phyloP scores from a whole-genome alignment of 2,329 filamentous ascomycete species.

The Penicillium brasilianum region DNA sequence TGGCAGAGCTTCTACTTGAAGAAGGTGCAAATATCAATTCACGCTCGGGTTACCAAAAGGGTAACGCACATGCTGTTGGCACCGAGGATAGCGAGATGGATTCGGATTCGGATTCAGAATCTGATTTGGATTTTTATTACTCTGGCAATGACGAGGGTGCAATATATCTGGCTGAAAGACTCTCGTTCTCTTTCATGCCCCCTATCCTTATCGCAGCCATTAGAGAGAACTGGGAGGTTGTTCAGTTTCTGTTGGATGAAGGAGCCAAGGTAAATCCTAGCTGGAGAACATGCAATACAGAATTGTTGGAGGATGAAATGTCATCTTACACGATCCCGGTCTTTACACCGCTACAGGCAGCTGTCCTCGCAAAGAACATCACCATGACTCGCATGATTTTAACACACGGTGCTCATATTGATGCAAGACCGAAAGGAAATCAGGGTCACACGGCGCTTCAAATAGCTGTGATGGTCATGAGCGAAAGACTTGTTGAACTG shows the following conservation, averaged over 20 bases:
- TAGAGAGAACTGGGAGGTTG: slow-evolving; percentile 22
- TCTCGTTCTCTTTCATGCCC: slow-evolving; percentile 11
- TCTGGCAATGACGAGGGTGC: slow-evolving; percentile 4
- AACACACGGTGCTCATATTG: slow-evolving; percentile 22
- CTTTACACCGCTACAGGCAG: slow-evolving; percentile 26
- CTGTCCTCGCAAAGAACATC: slow-evolving; percentile 20
- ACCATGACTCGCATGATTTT: slow-evolving; percentile 28
- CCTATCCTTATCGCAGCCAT: slow-evolving; percentile 29
- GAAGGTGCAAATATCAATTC: slow-evolving; percentile 22
- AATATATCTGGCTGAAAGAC: slow-evolving; percentile 1
- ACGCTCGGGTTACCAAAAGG: slow-evolving; percentile 10
- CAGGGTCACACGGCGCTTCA: slow-evolving; percentile 33
- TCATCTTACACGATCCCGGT: slow-evolving; percentile 4
- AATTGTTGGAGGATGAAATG: slow-evolving; percentile 8
- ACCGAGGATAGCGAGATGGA: slow-evolving; percentile 4
- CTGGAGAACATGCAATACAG: slow-evolving; percentile 14
- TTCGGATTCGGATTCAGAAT: not conserved
- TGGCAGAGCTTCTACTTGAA: slow-evolving; percentile 22
- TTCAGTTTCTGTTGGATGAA: slow-evolving; percentile 29
- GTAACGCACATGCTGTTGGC: not conserved
- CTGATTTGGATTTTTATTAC: not conserved
- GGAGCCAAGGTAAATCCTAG: slow-evolving; percentile 29
- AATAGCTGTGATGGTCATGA: slow-evolving; percentile 25
- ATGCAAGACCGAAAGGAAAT: slow-evolving; percentile 20
- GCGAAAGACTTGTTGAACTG: slow-evolving; percentile 25